Conservation (phyloP, 108 stramenopile genomes). For the Stephanodiscus minutulus region DNA sequence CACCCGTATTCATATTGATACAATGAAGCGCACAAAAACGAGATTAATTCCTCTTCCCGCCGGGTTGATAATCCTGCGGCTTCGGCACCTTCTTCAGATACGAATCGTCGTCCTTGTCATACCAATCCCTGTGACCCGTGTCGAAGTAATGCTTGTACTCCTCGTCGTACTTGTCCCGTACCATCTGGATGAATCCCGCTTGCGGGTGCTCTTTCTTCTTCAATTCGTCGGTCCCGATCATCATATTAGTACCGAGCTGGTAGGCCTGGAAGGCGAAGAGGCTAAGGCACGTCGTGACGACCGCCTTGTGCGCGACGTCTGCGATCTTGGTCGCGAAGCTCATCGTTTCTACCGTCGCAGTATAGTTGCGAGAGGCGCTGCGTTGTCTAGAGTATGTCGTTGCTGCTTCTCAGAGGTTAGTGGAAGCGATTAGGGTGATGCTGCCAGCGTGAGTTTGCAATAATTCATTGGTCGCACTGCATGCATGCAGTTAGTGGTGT, state of each 20-base stretch:
- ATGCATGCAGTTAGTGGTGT: too few relatives aligned
- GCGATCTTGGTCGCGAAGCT: conserved; percentile 57
- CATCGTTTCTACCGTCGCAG: conserved; percentile 37
- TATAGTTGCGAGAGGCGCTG: too few relatives aligned
- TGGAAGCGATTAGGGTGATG: too few relatives aligned
- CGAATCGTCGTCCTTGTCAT: conserved; percentile 81
- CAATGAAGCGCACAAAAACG: not conserved
- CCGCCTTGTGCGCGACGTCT: conserved; percentile 71
- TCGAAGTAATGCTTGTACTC: conserved; percentile 67
- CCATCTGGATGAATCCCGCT: conserved; percentile 60
- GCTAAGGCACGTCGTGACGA: conserved; percentile 60
- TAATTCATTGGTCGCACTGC: too few relatives aligned
- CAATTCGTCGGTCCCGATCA: conserved; percentile 25
- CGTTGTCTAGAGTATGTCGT: not conserved
- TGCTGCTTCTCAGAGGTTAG: not conserved
- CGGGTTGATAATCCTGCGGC: conserved; percentile 50
- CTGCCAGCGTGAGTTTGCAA: too few relatives aligned
- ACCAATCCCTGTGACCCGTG: conserved; percentile 73
- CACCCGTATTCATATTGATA: not conserved
- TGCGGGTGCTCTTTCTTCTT: conserved; percentile 45
- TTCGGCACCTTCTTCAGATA: conserved; percentile 76
- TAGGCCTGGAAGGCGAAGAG: conserved; percentile 63
- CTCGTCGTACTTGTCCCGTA: conserved; percentile 71
- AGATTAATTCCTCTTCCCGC: conserved; percentile 46
- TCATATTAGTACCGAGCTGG: conserved; percentile 59